Evolutionary conservation across 2,329 filamentous ascomycete genomes (phyloP).

Genomic region (Aspergillus candidus): DNA sequence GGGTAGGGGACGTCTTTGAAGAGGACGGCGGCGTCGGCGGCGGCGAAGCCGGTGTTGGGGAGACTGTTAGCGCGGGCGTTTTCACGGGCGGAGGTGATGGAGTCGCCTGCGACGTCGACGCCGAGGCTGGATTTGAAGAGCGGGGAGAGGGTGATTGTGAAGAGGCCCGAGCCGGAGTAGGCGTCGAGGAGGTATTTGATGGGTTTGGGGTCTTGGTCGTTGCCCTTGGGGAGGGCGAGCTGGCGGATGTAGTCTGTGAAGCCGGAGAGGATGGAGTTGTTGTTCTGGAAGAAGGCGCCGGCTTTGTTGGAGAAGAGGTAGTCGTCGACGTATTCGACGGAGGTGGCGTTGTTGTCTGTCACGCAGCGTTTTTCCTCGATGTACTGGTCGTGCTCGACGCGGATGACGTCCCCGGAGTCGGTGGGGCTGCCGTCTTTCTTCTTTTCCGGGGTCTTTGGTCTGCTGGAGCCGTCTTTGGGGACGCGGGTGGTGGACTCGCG

Average conservation of each 20-base stretch:
- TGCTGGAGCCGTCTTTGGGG: conserved; percentile 19
- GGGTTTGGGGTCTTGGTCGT: conserved; percentile 29
- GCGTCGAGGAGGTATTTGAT: conserved; percentile 92
- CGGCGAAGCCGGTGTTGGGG: conserved; percentile 73
- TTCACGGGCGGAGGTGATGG: conserved; percentile 68
- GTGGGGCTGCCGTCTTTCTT: conserved; percentile 19
- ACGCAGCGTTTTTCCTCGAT: conserved; percentile 82
- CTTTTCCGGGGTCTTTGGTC: conserved; percentile 13
- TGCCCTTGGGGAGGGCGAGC: conserved; percentile 57
- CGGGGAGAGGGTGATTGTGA: conserved; percentile 85
- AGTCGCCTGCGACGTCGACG: conserved; percentile 78
- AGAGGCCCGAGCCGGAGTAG: conserved; percentile 94
- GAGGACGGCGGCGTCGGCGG: conserved; percentile 76
- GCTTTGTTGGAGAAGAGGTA: conserved; percentile 87
- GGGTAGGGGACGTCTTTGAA: conserved; percentile 72
- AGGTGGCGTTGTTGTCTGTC: conserved; percentile 74
- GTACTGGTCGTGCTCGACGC: conserved; percentile 53
- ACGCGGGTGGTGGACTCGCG: conserved; percentile 73
- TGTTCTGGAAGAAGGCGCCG: conserved; percentile 97
- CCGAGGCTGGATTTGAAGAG: conserved; percentile 75
- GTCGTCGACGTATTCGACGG: conserved; percentile 80
- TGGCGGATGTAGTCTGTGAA: conserved; percentile 85
- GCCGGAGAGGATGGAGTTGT: conserved; percentile 87
- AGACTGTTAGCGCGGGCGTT: conserved; percentile 78
- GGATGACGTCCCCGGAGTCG: conserved; percentile 42